These are phyloP conservation scores for Pseudevernia furfuracea DNA, from an alignment of 495 filamentous ascomycete genomes.

Conservation along the genomic window DNA sequence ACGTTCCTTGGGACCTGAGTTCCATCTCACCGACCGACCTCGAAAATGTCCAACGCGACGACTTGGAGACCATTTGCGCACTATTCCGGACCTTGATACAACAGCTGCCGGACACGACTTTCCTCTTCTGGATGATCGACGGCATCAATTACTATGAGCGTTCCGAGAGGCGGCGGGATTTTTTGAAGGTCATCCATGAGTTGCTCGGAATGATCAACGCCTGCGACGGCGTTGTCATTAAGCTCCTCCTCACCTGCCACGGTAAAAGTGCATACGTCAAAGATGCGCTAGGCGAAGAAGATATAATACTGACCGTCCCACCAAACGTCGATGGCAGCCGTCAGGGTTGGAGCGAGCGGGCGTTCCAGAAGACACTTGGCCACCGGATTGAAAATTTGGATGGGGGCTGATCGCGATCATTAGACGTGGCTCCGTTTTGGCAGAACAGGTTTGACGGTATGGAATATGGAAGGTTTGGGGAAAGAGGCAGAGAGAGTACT, in stretches of 20 bases:
- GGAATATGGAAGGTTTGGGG: background rate
- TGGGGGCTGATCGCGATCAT: background rate
- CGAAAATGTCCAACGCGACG: background rate
- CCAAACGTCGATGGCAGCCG: background rate
- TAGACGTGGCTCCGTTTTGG: background rate
- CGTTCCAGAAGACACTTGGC: background rate
- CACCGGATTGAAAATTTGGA: background rate
- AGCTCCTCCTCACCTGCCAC: constrained; percentile 1
- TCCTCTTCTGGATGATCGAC: constrained; percentile 9
- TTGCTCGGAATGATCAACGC: background rate
- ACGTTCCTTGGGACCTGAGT: background rate
- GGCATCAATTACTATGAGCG: constrained; percentile 12
- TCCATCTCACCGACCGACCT: background rate
- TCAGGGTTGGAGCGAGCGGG: constrained; percentile 4
- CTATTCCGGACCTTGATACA: background rate
- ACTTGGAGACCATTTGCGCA: background rate
- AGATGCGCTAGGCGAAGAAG: background rate
- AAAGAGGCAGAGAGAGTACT: background rate
- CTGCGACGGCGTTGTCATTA: background rate
- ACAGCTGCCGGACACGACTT: background rate
- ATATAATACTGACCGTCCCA: background rate
- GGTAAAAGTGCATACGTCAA: constrained; percentile 1
- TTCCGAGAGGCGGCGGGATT: background rate
- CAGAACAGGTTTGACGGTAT: background rate
- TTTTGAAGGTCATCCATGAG: background rate